Evolutionary conservation across 2,329 filamentous ascomycete species (phyloP).

Genomic region (Aspergillus melleus): DNA sequence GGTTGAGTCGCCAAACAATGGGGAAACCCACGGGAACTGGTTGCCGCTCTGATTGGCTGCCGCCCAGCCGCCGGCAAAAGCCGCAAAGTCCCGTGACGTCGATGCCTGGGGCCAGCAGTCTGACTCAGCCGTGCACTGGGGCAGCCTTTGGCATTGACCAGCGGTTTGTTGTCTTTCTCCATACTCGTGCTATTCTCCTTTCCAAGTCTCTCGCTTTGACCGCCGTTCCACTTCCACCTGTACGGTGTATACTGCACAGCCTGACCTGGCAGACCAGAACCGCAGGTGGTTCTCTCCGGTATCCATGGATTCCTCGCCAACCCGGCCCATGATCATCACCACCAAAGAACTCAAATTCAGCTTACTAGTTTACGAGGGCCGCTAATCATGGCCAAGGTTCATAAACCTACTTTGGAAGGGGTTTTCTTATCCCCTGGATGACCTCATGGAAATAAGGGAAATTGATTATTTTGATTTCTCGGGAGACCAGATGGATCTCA

Average conservation of each 20-base stretch:
- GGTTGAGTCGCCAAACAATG: slow-evolving; percentile 27
- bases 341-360: slow-evolving; percentile 1
- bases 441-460: not conserved
- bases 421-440: not conserved
- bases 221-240: no score
- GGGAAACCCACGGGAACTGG: slow-evolving; percentile 37
- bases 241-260: not conserved
- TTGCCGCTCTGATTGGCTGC: slow-evolving; percentile 33
- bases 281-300: not conserved
- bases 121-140: not conserved
- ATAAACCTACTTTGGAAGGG: not conserved
- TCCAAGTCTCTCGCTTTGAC: no score
- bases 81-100: slow-evolving; percentile 34
- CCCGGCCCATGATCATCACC: not conserved
- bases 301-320: not conserved
- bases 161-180: no score
- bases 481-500: not conserved
- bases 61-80: slow-evolving; percentile 35
- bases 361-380: no score
- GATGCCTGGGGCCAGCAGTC: slow-evolving; percentile 18
- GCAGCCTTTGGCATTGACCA: no score
- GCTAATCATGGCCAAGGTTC: no score
- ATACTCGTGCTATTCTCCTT: no score
- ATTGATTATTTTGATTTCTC: not conserved
- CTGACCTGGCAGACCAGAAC: not conserved